These are phyloP conservation scores for Anthracocystis walkeri DNA, from an alignment of 1,284 basidiomycete species.

Conservation along the genomic window DNA sequence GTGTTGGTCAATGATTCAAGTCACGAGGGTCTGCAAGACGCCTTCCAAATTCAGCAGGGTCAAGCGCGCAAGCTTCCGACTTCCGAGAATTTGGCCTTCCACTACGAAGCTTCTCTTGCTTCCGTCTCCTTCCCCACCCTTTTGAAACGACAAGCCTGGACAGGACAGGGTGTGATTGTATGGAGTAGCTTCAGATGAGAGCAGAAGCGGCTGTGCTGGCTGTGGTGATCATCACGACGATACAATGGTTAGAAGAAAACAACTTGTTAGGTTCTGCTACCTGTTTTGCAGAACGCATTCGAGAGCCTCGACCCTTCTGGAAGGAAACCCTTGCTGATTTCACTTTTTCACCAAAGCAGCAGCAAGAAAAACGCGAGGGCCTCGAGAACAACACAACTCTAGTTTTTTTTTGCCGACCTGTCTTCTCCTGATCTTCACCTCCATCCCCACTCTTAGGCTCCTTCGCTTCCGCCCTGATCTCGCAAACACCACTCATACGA, in stretches of 20 bases:
- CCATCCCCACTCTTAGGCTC: background rate
- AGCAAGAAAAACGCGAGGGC: background rate
- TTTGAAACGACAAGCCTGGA: background rate
- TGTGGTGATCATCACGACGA: too few species aligned
- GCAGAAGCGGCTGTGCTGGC: too few species aligned
- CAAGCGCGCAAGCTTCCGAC: constrained; percentile 3
- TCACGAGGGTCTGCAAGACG: background rate
- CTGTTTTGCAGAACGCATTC: background rate
- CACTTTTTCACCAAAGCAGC: background rate
- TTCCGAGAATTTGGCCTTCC: constrained; percentile 3
- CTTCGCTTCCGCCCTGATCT: background rate
- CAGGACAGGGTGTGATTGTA: too few species aligned
- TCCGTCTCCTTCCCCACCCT: background rate
- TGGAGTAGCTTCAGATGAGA: too few species aligned
- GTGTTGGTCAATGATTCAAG: constrained; percentile 4
- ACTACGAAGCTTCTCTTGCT: too few species aligned
- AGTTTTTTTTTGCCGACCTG: constrained; percentile 1
- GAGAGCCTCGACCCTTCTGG: constrained; percentile 11
- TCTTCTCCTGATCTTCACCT: too few species aligned
- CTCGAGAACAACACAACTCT: background rate
- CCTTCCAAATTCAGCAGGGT: constrained; percentile 6
- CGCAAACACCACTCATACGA: too few species aligned
- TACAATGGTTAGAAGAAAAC: background rate
- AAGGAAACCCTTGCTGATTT: too few species aligned
- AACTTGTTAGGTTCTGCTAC: background rate